Evolutionary conservation across 140 eudicot genomes (phyloP), one percentile per base, ranked within the genome.

Genomic region (Ambrosia hybrid): DNA sequence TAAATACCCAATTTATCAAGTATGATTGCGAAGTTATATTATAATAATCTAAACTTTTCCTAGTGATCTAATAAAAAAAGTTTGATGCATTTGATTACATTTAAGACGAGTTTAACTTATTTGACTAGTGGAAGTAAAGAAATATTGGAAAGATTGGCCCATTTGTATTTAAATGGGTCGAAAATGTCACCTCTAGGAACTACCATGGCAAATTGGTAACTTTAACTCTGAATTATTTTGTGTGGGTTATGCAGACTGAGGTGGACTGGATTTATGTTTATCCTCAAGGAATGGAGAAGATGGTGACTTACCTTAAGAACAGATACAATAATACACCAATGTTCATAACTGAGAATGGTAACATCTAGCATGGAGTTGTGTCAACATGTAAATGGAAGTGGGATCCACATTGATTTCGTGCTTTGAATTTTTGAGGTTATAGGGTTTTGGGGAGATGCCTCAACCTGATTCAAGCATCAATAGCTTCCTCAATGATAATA

Each of bases 211-310:
- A 21, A 21, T 21, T n/a, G 55, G 15, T 37, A 17, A 49, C 16
- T 43, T 55, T 14, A 21, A 75, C 13, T 5, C 3, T n/a, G 13
- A 38, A 15, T 38, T 16, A 10, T 63, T 45, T 70, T 59, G 26
- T 80, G 39, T 67, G 14, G 30, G 6, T 70, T 16, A 46, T 69
- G 49, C 74, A 91, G 97, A 88, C 97, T 15, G 89, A 78, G 34
- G 72, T 86, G 68, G 84, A 74, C 52, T 83, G 87, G 88, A 72
- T 91, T 13, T 71, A 78, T 62, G 79, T 82, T 49, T 73, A 76
- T 74, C 93, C 97, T 13, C 53, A 79, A 71, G 97, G 97, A 72
- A 86, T 88, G 95, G 91, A 91, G 76, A 86, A 85, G 55, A 78
- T 84, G 51, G 85, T 90, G 80, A 79, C 69, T 10, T 86, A 91